phyloP scores from a whole-genome alignment of 1,284 basidiomycete species.

The Irpex sp. region DNA sequence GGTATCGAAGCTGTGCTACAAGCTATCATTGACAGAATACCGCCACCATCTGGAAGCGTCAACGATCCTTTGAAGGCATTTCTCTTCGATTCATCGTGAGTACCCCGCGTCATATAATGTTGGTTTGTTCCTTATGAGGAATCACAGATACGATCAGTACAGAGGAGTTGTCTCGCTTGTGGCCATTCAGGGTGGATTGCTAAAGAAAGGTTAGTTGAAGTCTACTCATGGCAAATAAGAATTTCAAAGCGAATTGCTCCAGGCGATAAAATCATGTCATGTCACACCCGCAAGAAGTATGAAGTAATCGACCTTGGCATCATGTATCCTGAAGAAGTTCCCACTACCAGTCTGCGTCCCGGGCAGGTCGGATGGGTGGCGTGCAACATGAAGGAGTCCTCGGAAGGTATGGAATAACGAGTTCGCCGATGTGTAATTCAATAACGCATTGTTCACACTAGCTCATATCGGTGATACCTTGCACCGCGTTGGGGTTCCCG shows the following conservation, averaged over 20 bases:
- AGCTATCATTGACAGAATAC: conserved; percentile 81
- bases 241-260: background rate
- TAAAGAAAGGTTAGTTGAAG: conserved; percentile 54
- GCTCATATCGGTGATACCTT: conserved; percentile 95
- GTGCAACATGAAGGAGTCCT: conserved; percentile 98
- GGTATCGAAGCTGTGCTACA: conserved; percentile 76
- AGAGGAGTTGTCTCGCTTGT: conserved; percentile 94
- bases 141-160: conserved; percentile 87
- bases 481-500: conserved; percentile 69
- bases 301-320: conserved; percentile 92
- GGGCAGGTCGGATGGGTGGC: conserved; percentile 92
- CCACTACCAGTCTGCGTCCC: conserved; percentile 66
- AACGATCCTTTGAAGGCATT: conserved; percentile 76
- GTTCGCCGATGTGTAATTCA: background rate
- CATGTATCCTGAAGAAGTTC: conserved; percentile 86
- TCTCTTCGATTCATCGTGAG: conserved; percentile 90
- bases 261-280: conserved; percentile 90
- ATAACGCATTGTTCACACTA: conserved; percentile 26
- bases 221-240: background rate
- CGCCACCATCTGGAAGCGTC: conserved; percentile 59
- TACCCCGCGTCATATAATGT: conserved; percentile 14
- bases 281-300: conserved; percentile 86
- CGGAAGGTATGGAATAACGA: conserved; percentile 66
- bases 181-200: conserved; percentile 66
- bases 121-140: background rate